phyloP scores from a whole-genome alignment of 495 filamentous ascomycete species.

The Annulohypoxylon stygium region DNA sequence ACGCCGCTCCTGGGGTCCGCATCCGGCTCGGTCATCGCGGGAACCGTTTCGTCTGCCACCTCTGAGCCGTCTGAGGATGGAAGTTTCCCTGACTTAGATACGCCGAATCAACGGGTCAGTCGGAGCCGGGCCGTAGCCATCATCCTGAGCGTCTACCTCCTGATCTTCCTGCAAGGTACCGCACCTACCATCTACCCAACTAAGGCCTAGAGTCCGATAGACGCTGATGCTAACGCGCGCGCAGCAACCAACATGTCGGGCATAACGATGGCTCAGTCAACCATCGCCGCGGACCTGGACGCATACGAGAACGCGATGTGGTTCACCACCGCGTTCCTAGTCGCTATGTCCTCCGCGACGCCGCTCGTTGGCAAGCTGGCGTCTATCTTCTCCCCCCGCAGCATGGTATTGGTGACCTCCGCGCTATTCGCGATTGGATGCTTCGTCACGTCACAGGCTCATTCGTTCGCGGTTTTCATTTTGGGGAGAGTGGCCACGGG shows the following conservation, averaged over 20 bases:
- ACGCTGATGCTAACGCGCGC: slow-evolving; percentile 16
- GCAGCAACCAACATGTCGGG: slow-evolving; percentile 79
- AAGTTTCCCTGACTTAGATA: slow-evolving; percentile 37
- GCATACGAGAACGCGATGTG: slow-evolving; percentile 77
- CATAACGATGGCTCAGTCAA: slow-evolving; percentile 78
- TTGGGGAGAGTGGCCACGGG: slow-evolving; percentile 74
- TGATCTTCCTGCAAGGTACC: slow-evolving; percentile 61
- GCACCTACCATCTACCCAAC: not conserved
- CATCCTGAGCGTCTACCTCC: slow-evolving; percentile 57
- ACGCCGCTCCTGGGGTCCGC: slow-evolving; percentile 57
- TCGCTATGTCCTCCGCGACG: slow-evolving; percentile 74
- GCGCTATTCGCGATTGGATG: slow-evolving; percentile 71
- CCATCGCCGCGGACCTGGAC: slow-evolving; percentile 77
- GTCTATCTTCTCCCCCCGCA: slow-evolving; percentile 74
- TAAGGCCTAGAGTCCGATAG: not conserved
- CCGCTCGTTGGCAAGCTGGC: slow-evolving; percentile 76
- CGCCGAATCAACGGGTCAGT: slow-evolving; percentile 48
- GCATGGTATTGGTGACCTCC: slow-evolving; percentile 69
- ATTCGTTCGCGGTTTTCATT: slow-evolving; percentile 70
- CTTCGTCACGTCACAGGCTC: slow-evolving; percentile 71
- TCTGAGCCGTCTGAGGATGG: slow-evolving; percentile 33
- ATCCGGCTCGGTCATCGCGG: slow-evolving; percentile 20
- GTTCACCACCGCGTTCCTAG: slow-evolving; percentile 81
- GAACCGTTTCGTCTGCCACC: slow-evolving; percentile 24
- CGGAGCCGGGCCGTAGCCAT: slow-evolving; percentile 49